Base-by-base conservation (phyloP, 2,329 filamentous ascomycete species). In the Chaetomiaceae sp. region DNA sequence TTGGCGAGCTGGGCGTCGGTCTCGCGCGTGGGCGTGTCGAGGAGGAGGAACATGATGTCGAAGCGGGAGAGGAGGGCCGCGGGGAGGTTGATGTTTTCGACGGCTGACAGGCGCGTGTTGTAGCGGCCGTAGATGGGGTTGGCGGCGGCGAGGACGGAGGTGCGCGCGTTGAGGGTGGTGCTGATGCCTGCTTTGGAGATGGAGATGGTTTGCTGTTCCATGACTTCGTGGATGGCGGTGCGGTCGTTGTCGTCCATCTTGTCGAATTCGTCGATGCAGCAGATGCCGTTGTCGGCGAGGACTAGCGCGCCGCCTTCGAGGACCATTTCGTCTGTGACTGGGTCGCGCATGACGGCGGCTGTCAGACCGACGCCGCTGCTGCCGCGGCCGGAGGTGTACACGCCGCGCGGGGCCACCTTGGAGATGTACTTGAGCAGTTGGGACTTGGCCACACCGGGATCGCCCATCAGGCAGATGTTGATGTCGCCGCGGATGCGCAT, bases 401-500 rank as follows among this genome's bases (percentile, higher is more conserved):
- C 86, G 64, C 91, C 91, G 59, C 94, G 89, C 57, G 94, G 94
- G 1, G 94, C 92, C 27, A 99, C 94, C 75, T 99, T 97, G 61
- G 91, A 90, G 68, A 99, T 97, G 71, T 99, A 99, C 74, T 96
- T 97, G 61, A 99, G 81, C 61, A 99, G 76, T 75, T 99, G 94
- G 34, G 94, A 99, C 75, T 99, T 99, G 75, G 94, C 94, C 68
- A 99, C 94, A 89, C 94, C 94, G 68, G 94, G 94, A 67, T 99
- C 94, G 79, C 94, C 94, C 94, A 99, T 99, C 66, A 99, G 75
- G 70, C 94, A 97, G 59, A 99, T 87, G 73, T 99, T 99, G 77
- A 99, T 95, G 67, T 99, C 94, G 65, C 94, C 94, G 79, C 94
- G 90, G 68, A 99, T 99, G 65, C 91, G 88, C 94, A 99, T 97